A percentile compares a stretch with the other conserved stretches of the same genome.
These are phyloP conservation scores for Xanthoparmelia taractica DNA, from an alignment of 495 filamentous ascomycete species.

Conservation along the genomic window DNA sequence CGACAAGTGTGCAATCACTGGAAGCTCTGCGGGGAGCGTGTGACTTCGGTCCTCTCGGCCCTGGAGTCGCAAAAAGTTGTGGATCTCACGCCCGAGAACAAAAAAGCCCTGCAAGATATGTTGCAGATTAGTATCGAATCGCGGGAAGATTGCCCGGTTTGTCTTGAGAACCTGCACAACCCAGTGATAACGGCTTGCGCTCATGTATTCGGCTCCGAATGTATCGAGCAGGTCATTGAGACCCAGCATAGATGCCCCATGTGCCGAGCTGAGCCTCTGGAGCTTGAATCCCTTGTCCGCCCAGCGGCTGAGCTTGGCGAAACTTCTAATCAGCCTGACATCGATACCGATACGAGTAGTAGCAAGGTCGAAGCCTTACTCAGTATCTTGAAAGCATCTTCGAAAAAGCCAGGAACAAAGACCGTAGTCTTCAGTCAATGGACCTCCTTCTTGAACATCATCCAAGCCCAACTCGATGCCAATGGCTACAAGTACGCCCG, in stretches of 20 bases:
- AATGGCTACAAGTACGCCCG: constrained; percentile 58
- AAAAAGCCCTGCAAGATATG: constrained; percentile 63
- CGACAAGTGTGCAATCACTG: constrained; percentile 87
- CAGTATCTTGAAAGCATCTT: constrained; percentile 65
- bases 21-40: constrained; percentile 64
- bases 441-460: constrained; percentile 79
- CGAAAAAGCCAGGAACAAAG: constrained; percentile 62
- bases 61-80: constrained; percentile 61
- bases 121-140: constrained; percentile 72
- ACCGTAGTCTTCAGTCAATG: constrained; percentile 90
- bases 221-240: constrained; percentile 72
- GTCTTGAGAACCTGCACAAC: constrained; percentile 62
- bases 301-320: constrained; percentile 52
- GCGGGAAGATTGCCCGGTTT: constrained; percentile 79
- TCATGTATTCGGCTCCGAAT: constrained; percentile 68
- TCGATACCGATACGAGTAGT: constrained; percentile 59
- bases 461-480: constrained; percentile 60
- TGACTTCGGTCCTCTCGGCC: constrained; percentile 59
- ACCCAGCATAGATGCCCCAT: constrained; percentile 79
- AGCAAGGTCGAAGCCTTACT: constrained; percentile 81
- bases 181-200: constrained; percentile 87
- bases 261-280: constrained; percentile 66
- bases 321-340: constrained; percentile 36
- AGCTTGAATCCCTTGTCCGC: constrained; percentile 53
- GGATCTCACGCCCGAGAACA: constrained; percentile 64